phyloP scores from a whole-genome alignment of 179 eudicot species.

The Spergularia azorica region DNA sequence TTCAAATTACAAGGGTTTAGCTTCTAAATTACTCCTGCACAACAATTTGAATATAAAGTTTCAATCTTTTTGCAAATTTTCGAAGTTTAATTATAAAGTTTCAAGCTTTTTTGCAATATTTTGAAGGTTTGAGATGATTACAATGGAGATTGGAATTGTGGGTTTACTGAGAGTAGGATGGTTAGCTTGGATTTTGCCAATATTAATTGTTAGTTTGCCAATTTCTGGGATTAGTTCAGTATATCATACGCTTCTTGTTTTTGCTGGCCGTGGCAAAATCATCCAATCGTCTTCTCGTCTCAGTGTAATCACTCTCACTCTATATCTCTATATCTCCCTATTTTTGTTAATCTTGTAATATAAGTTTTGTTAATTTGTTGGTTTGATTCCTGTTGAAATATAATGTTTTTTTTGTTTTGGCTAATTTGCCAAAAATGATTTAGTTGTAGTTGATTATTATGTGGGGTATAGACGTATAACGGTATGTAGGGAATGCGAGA shows the following conservation, averaged over 20 bases:
- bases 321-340: background rate
- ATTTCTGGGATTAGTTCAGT: constrained; percentile 35
- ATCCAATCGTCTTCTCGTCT: constrained; percentile 14
- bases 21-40: background rate
- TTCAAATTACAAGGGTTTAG: constrained; percentile 8
- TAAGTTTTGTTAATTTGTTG: background rate
- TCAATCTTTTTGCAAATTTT: constrained; percentile 2
- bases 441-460: no score
- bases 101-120: background rate
- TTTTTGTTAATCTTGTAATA: background rate
- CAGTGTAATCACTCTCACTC: constrained; percentile 8
- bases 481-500: no score
- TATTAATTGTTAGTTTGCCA: constrained; percentile 59
- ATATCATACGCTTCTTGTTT: constrained; percentile 23
- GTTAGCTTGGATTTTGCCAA: constrained; percentile 60
- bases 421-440: no score
- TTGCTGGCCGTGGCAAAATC: constrained; percentile 17
- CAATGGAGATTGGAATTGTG: constrained; percentile 45
- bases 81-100: background rate
- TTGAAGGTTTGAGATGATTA: constrained; percentile 8
- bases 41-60: background rate
- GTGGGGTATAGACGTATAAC: no score
- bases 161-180: constrained; percentile 58
- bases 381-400: background rate
- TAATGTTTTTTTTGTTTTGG: background rate